Base-by-base conservation (phyloP, 192 early-diverging fungal species). In the Spizellomyces sp. region DNA sequence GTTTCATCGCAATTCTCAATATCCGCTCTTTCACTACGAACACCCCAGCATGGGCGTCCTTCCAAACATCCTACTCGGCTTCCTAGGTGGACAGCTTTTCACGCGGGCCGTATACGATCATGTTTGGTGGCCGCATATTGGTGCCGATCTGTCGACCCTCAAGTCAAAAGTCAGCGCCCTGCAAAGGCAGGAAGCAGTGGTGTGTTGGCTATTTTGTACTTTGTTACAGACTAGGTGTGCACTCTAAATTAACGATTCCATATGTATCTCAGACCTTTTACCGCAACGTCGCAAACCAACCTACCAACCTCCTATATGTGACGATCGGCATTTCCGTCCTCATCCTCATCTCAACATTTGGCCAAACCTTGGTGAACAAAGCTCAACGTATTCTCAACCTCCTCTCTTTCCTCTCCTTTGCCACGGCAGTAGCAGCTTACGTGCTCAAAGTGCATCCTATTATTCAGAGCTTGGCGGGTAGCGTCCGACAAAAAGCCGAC, bases 41-140 rank as follows among this genome's bases (percentile, higher is more conserved):
- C 27, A 36, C 27, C 27, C 27, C 59, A 61, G 36, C 14, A 61
- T 61, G 59, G 14, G 21, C 17, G 59, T 65, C 17, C 45, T 65
- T 12, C 22, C 63, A 14, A 48, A 43, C 8, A 62, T 70, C 27
- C 69, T 70, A 5, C 60, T 70, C 14, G 69, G 69, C 59, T 63
- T 70, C 21, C 59, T 70, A 45, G 69, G 69, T 45, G 69, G 69
- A 12, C 69, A 70, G 58, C 69, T 70, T n/a, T 45, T 62, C 44
- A 60, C 58, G 9, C 69, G 69, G 8, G 57, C 69, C 43, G 14
- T 70, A 9, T 70, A 62, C 27, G 69, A 70, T 15, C 57, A 70
- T 17, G 59, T 70, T 43, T 65, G 63, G 63, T 70, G 44, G 12
- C 17, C 59, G 2, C n/a, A 45, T 50, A 21, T 70, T 27, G 27